Evolutionary conservation across 2,329 filamentous ascomycete species (phyloP).

Genomic region (Nigrograna mackinnonii): DNA sequence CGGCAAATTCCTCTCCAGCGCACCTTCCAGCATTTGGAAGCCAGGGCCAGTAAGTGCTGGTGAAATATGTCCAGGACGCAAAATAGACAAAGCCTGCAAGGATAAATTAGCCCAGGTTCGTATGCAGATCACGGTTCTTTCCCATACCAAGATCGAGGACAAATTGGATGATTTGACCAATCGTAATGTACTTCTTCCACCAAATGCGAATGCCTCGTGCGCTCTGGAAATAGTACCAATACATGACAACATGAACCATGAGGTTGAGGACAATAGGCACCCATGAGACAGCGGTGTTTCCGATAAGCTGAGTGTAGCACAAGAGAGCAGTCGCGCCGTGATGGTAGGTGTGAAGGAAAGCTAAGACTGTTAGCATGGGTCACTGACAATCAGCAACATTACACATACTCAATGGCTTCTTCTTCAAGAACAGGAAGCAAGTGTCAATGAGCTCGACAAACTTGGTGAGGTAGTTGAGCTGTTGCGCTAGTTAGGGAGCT

Average conservation of each 20-base stretch:
- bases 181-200: conserved; percentile 99
- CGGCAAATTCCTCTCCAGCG: conserved; percentile 95
- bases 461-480: conserved; percentile 98
- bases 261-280: conserved; percentile 92
- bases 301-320: conserved; percentile 96
- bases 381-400: background rate
- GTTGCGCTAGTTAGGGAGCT: conserved; percentile 7
- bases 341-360: conserved; percentile 99
- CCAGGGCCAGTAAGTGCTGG: conserved; percentile 83
- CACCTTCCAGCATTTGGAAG: conserved; percentile 85
- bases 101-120: too few species aligned
- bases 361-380: conserved; percentile 33
- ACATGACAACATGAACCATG: conserved; percentile 96
- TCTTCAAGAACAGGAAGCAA: conserved; percentile 97
- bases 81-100: conserved; percentile 95
- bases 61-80: conserved; percentile 98
- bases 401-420: conserved; percentile 86
- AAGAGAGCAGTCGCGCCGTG: conserved; percentile 95
- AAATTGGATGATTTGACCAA: conserved; percentile 96
- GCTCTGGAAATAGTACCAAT: conserved; percentile 99
- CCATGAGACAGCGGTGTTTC: conserved; percentile 92
- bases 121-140: too few species aligned
- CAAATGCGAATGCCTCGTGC: conserved; percentile 93
- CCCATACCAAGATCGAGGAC: conserved; percentile 90
- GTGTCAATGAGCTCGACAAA: conserved; percentile 96